Evolutionary conservation across 2,329 filamentous ascomycete species (phyloP).

Genomic region (Aspergillus versicolor): DNA sequence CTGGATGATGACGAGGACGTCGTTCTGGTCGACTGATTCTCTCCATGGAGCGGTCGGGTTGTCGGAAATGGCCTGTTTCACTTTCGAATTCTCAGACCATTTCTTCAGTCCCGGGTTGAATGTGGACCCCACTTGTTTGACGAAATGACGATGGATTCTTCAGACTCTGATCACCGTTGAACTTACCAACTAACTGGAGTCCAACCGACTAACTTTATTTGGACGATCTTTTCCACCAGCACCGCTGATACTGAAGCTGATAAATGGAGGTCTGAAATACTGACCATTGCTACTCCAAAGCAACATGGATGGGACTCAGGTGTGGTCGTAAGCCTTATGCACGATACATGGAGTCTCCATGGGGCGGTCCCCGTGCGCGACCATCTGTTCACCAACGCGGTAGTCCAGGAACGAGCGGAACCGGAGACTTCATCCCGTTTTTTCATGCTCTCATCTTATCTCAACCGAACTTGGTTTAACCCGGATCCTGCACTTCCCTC

Average conservation of each 20-base stretch:
- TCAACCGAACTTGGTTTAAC: not conserved
- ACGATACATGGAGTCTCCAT: too few relatives aligned
- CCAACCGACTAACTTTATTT: slow-evolving; percentile 1
- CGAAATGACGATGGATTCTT: not conserved
- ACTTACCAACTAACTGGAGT: not conserved
- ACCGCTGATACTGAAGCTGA: not conserved
- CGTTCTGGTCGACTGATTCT: slow-evolving; percentile 32
- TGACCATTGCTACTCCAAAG: not conserved
- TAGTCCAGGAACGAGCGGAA: not conserved
- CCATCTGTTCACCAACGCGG: not conserved
- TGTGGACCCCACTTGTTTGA: not conserved
- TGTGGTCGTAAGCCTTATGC: too few relatives aligned
- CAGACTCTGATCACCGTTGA: not conserved
- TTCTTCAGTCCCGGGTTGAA: not conserved
- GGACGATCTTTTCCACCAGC: too few relatives aligned
- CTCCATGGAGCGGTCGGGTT: not conserved
- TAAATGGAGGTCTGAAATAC: not conserved
- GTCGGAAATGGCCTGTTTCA: not conserved
- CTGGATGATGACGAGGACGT: slow-evolving; percentile 35
- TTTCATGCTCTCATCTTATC: not conserved
- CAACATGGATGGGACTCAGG: too few relatives aligned
- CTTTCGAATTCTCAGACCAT: not conserved
- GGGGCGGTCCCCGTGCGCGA: not conserved
- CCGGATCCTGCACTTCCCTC: not conserved
- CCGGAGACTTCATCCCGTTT: not conserved